Conservation (phyloP, 1,284 basidiomycete genomes). For the Baeospora myosura region DNA sequence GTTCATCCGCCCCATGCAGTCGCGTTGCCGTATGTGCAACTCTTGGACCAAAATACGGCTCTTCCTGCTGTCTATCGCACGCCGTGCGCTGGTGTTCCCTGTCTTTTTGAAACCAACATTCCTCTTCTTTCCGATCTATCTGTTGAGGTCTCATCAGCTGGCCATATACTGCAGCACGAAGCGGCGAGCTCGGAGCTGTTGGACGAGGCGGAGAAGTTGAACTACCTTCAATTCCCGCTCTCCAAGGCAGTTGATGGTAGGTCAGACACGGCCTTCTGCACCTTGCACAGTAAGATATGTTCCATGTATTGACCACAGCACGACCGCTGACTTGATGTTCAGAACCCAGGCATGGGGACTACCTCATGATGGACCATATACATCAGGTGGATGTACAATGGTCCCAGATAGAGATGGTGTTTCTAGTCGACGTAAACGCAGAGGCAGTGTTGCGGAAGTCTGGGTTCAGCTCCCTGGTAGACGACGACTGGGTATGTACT, state of each 20-base stretch:
- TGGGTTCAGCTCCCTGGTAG: background rate
- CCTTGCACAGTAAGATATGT: constrained; percentile 32
- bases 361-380: background rate
- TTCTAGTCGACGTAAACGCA: background rate
- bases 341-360: background rate
- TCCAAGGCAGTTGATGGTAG: constrained; percentile 51
- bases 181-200: constrained; percentile 26
- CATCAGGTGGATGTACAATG: no score
- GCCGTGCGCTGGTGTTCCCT: constrained; percentile 38
- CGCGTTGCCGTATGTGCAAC: constrained; percentile 12
- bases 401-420: background rate
- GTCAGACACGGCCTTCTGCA: constrained; percentile 41
- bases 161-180: constrained; percentile 36
- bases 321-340: background rate
- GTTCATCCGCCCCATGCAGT: no score
- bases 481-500: background rate
- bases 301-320: no score
- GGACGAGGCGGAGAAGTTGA: constrained; percentile 23
- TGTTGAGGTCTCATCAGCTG: no score
- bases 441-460: background rate
- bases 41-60: background rate
- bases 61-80: constrained; percentile 23
- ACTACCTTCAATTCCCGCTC: constrained; percentile 40
- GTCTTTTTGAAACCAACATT: constrained; percentile 51
- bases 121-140: constrained; percentile 30